Evolutionary conservation across 257 asterid genomes (phyloP).

Genomic region (Mitragyna speciosa): DNA sequence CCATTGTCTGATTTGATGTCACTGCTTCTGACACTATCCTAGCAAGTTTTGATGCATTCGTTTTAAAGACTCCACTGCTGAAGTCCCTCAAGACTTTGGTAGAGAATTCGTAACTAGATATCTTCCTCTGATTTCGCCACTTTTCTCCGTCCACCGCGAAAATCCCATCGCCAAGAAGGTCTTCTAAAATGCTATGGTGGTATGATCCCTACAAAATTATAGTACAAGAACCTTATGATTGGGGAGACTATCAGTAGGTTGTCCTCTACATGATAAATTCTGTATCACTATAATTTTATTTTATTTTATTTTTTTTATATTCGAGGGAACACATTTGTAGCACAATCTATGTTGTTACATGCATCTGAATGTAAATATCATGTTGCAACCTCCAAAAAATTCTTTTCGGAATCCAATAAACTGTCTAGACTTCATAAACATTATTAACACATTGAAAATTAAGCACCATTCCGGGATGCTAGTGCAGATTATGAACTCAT

Average conservation of each 20-base stretch:
- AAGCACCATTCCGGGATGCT: not conserved
- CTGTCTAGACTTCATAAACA: not conserved
- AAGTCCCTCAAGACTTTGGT: slow-evolving; percentile 56
- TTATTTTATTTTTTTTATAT: no score
- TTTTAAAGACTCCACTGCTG: slow-evolving; percentile 55
- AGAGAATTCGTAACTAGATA: slow-evolving; percentile 65
- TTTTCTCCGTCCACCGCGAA: slow-evolving; percentile 60
- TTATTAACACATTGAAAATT: not conserved
- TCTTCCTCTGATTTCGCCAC: slow-evolving; percentile 65
- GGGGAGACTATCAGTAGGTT: not conserved
- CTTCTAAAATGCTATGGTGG: slow-evolving; percentile 51
- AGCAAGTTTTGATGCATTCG: slow-evolving; percentile 53
- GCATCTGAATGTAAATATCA: not conserved
- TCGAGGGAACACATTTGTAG: no score
- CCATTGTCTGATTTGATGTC: slow-evolving; percentile 35
- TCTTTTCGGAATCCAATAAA: not conserved
- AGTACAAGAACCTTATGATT: not conserved
- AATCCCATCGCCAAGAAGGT: slow-evolving; percentile 66
- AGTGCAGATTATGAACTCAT: not conserved
- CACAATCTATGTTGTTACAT: no score
- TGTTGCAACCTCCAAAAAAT: not conserved
- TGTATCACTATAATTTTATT: not conserved
- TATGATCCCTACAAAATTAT: slow-evolving; percentile 42
- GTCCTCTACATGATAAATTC: not conserved
- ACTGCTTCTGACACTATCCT: slow-evolving; percentile 35